These are phyloP conservation scores for Leccinum olivaceopallidum DNA, from an alignment of 768 basidiomycete species.

Conservation along the genomic window DNA sequence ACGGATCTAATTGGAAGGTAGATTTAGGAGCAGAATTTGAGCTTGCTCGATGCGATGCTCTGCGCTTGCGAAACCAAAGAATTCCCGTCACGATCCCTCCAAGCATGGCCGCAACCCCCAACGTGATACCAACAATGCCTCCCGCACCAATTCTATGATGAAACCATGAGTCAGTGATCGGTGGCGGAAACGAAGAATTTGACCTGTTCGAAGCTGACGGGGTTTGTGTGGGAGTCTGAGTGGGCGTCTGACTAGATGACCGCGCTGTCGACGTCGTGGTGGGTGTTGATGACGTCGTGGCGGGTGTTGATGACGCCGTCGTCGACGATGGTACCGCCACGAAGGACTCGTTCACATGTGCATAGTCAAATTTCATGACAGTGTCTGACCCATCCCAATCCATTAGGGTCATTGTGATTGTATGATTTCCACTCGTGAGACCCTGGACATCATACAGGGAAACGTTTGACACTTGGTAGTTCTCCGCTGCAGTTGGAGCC, in stretches of 20 bases:
- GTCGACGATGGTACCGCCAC: conserved; percentile 7
- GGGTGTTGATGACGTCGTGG: conserved; percentile 6
- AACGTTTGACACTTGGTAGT: conserved; percentile 24
- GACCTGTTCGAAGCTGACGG: conserved; percentile 12
- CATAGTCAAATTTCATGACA: conserved; percentile 31
- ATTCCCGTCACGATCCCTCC: conserved; percentile 2
- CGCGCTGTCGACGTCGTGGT: conserved; percentile 69
- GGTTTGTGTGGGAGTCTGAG: not conserved
- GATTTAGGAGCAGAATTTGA: not conserved
- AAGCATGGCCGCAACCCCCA: conserved; percentile 13
- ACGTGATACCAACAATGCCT: conserved; percentile 6
- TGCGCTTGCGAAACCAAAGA: conserved; percentile 12
- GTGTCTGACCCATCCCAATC: conserved; percentile 19
- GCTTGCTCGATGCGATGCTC: not conserved
- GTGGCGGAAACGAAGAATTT: not conserved
- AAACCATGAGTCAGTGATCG: conserved; percentile 6
- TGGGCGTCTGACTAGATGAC: not conserved
- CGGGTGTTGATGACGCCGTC: conserved; percentile 7
- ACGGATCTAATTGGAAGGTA: conserved; percentile 3
- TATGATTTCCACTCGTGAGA: conserved; percentile 19
- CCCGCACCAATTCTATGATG: conserved; percentile 10
- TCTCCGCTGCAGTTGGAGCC: too few relatives aligned
- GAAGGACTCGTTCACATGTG: conserved; percentile 25
- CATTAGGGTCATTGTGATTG: conserved; percentile 22
- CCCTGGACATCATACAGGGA: conserved; percentile 20